Evolutionary conservation across 257 asterid species (phyloP), one percentile per base, ranked within the genome.

Genomic region (Ajuga chamaepitys): DNA sequence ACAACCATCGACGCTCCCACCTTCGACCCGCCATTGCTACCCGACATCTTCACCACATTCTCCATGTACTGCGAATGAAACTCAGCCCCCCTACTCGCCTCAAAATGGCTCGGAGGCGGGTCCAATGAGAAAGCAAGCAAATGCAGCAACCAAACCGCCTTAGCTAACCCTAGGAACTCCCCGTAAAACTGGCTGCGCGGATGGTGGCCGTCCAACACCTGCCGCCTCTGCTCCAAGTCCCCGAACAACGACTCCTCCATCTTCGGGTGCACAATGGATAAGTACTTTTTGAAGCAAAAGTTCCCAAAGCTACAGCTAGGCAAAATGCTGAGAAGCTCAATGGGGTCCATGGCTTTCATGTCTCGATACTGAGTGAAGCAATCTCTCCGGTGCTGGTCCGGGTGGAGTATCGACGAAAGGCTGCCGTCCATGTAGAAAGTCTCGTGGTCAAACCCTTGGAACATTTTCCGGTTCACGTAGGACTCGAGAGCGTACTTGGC

Each of bases 161-260:
- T 94, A 0, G 97, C 95, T 75, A 89, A 62, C 38, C 84, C 83
- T 53, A 89, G 41, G 34, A 89, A 93, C 82, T 87, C 95, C 10
- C 86, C 89, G 12, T 93, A 93, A 66, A 93, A 93, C 76, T 76
- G 95, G 45, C 87, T 93, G 77, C 96, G 83, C 4, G 99, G 99
- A 26, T 93, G 99, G 73, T 75, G 88, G 6, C 96, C 86, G 3
- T 84, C 88, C 28, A 93, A 75, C 56, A 93, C 88, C 64, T 80
- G 95, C 46, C 91, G 82, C 58, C 99, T 81, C 81, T 93, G 99
- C 85, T 93, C 99, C 86, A 89, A 26, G 64, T 93, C 96, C 2
- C 96, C 97, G 3, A 93, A 93, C 85, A 93, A 67, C 1, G 99
- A 93, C 74, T 93, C 99, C 80, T 93, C 99, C 99, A 93, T 93